These are phyloP conservation scores for Leishmania braziliensis DNA, from an alignment of 208 protist genomes.

Conservation along the genomic window DNA sequence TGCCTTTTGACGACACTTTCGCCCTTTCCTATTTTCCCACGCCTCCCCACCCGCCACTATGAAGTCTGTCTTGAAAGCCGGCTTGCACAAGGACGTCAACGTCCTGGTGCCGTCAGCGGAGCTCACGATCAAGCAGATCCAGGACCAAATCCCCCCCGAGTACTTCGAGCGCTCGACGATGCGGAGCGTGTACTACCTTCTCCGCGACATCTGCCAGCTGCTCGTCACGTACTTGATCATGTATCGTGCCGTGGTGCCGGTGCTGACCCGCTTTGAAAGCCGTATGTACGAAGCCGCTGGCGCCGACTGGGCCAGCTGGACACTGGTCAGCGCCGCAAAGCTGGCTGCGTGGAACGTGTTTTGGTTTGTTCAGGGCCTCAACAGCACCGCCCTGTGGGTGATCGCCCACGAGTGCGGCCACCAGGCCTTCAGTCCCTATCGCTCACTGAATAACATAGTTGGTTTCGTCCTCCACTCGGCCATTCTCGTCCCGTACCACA, in stretches of 20 bases:
- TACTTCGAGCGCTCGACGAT: conserved; percentile 70
- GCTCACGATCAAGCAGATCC: conserved; percentile 76
- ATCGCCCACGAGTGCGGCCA: conserved; percentile 96
- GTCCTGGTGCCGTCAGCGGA: conserved; percentile 66
- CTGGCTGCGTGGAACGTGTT: conserved; percentile 65
- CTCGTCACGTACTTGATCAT: conserved; percentile 57
- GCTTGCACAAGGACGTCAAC: conserved; percentile 59
- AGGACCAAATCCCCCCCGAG: conserved; percentile 70
- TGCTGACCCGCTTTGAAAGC: conserved; percentile 30
- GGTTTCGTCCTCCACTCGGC: conserved; percentile 89
- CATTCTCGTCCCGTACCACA: conserved; percentile 92
- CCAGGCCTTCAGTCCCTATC: conserved; percentile 84
- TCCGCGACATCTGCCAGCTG: conserved; percentile 67
- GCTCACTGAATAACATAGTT: conserved; percentile 85
- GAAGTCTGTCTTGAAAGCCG: conserved; percentile 65
- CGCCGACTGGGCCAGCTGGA: conserved; percentile 11
- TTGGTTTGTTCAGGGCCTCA: conserved; percentile 88
- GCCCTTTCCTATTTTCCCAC: neutral
- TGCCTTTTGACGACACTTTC: neutral
- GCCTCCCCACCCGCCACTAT: conserved; percentile 8
- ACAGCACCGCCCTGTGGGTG: conserved; percentile 92
- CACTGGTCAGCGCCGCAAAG: conserved; percentile 34
- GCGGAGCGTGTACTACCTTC: conserved; percentile 55
- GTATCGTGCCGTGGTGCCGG: conserved; percentile 48
- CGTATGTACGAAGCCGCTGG: conserved; percentile 16